Percentiles rank a stretch among this genome's conserved stretches.
Conservation (phyloP, 2,329 filamentous ascomycete genomes). For the Canariomyces notabilis region DNA sequence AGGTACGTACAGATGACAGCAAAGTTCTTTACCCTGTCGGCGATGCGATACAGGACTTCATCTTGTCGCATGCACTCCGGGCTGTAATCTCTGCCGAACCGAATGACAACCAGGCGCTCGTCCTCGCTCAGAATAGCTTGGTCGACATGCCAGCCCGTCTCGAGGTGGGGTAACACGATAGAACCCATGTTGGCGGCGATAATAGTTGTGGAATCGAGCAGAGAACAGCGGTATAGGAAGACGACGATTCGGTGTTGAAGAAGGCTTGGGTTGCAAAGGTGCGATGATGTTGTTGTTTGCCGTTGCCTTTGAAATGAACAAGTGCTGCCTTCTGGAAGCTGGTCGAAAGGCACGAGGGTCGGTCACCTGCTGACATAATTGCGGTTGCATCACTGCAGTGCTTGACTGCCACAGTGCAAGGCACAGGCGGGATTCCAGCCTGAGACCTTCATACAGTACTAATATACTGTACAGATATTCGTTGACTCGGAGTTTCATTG, state of each 20-base stretch:
- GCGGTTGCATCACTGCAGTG: not conserved
- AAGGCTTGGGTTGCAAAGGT: not conserved
- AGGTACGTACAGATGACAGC: conserved; percentile 81
- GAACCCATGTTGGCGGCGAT: conserved; percentile 56
- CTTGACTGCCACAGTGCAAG: too few species aligned
- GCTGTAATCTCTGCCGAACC: conserved; percentile 84
- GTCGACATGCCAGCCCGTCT: conserved; percentile 95
- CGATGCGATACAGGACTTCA: conserved; percentile 90
- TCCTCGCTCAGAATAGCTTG: conserved; percentile 87
- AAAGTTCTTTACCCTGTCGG: conserved; percentile 90
- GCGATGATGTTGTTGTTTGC: not conserved
- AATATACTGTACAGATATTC: too few species aligned
- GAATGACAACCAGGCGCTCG: conserved; percentile 87
- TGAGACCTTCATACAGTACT: too few species aligned
- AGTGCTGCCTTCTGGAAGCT: conserved; percentile 2
- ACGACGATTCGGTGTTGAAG: not conserved
- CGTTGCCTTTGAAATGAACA: not conserved
- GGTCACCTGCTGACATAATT: not conserved
- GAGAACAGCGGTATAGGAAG: not conserved
- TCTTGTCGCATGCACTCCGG: conserved; percentile 72
- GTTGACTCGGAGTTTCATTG: too few species aligned
- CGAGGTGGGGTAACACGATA: conserved; percentile 85
- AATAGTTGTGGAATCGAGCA: not conserved
- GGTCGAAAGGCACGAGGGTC: not conserved
- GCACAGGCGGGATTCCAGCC: too few species aligned